Conservation (phyloP, 148 eudicot species). For the Mesembryanthemum crystallinum region DNA sequence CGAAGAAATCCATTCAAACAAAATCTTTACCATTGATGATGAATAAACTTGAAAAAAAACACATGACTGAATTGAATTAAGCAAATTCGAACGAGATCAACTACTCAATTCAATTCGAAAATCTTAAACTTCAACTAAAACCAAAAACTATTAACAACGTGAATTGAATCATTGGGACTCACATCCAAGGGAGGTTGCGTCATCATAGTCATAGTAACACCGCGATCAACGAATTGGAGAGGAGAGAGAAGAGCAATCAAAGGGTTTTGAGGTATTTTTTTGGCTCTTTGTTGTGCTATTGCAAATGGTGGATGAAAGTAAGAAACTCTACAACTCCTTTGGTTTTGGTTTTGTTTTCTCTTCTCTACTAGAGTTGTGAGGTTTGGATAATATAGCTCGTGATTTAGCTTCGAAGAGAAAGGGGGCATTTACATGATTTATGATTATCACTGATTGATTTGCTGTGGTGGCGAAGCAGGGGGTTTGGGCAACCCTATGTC, state of each 20-base stretch:
- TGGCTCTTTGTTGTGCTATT: neutral
- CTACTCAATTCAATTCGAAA: neutral
- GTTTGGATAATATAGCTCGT: neutral
- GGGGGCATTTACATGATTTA: too few relatives aligned
- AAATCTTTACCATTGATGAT: neutral
- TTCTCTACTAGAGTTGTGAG: neutral
- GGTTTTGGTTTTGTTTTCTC: neutral
- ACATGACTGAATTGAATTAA: neutral
- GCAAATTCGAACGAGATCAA: constrained; percentile 40
- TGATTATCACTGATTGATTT: too few relatives aligned
- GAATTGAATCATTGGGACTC: constrained; percentile 18
- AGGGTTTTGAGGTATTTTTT: neutral
- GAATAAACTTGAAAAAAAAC: neutral
- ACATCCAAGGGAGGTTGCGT: constrained; percentile 74
- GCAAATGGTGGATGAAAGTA: neutral
- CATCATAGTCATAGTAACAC: constrained; percentile 56
- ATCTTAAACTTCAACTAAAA: neutral
- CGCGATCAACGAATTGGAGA: constrained; percentile 25
- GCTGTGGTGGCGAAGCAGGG: neutral
- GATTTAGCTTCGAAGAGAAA: constrained; percentile 9
- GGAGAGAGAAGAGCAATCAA: constrained; percentile 2
- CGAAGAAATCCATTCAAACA: constrained; percentile 8
- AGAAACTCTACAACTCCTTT: neutral
- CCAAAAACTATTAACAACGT: neutral
- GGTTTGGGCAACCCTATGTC: neutral